Evolutionary conservation across 768 basidiomycete species (phyloP), one percentile per base, ranked within the genome.

Genomic region (Termitomyces sp.): DNA sequence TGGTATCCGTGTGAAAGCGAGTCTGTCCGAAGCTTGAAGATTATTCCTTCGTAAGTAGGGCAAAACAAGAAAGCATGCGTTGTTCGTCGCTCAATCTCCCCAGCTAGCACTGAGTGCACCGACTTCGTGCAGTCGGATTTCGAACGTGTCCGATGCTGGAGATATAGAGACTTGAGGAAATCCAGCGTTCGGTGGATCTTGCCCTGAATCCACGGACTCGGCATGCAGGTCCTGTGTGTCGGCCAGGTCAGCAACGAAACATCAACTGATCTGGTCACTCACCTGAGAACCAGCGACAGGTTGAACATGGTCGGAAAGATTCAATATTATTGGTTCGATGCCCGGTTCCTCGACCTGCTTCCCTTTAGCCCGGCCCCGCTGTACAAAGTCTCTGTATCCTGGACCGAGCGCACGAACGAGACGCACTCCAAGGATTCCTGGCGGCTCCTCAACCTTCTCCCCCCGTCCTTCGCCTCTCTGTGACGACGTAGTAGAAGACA

Each of bases 341-440:
- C n/a, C 41, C 31, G 53, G 11, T 19, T 25, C 52, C n/a, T 44
- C 37, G 5, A 23, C 31, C 53, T 51, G 52, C 29, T 62, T 67
- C 17, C 25, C 53, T 49, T 57, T 64, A 16, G 59, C 47, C n/a
- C 68, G 53, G 10, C 68, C 68, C 34, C 66, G 62, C 35, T 58
- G 46, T 19, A 56, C 52, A 4, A 37, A 38, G 19, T 35, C 16
- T 8, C 38, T 56, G 19, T 45, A 21, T 16, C 32, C 59, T 3
- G 12, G 11, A 43, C 19, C 40, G 27, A 43, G 21, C 5, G 51
- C 50, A 17, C 58, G 61, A 6, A 72, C 64, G 11, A 72, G 63
- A 4, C 67, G 65, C 10, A 69, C 62, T 9, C 65, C 67, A 5
- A 69, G 62, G 8, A 68, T 67, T 5, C 63, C 64, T 11, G 56